Base-by-base conservation (phyloP, 768 basidiomycete genomes). In the Paxillus ammoniavirescens region DNA sequence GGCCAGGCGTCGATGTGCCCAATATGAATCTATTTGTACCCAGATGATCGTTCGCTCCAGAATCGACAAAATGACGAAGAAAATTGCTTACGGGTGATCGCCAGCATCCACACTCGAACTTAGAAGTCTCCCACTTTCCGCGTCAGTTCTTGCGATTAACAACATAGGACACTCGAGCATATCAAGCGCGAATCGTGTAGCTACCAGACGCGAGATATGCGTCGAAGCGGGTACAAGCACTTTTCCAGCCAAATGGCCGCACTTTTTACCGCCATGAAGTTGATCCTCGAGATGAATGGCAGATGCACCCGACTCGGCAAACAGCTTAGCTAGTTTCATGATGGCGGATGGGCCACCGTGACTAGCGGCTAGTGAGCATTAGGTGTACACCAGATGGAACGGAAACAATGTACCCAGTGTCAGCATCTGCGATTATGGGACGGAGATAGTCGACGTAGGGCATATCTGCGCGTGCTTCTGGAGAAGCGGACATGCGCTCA, bases 251-350 rank as follows among this genome's bases (percentile, higher is more conserved):
- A 94, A 77, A 75, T 94, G 92, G 26, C 93, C 91, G 67, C 92
- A 93, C 82, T 97, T 95, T 75, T 97, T 97, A 26, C 91, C 91
- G 30, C 95, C 95, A 58, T 95, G 91, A 7, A 96, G 77, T 66
- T 96, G 93, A 71, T 98, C 95, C 67, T 98, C 95, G 18, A 97
- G 70, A 69, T 98, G 95, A 46, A 98, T 89, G 14, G 81, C 95
- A 8, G 94, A 82, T 13, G 91, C 90, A 23, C 95, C 94, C 49
- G 89, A 88, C 75, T 97, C 95, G n/a, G 91, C 94, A 62, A 98
- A 96, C 18, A 94, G 77, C 65, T 97, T 98, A 36, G 84, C 84
- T 8, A 98, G 80, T 73, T 97, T 98, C 89, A 98, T 93, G 47
- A 96, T 90, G 13, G 93, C 82, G 17, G 93, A 93, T n/a, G 87